Base-by-base conservation (phyloP, 2,329 filamentous ascomycete species). In the Penicillium palitans region DNA sequence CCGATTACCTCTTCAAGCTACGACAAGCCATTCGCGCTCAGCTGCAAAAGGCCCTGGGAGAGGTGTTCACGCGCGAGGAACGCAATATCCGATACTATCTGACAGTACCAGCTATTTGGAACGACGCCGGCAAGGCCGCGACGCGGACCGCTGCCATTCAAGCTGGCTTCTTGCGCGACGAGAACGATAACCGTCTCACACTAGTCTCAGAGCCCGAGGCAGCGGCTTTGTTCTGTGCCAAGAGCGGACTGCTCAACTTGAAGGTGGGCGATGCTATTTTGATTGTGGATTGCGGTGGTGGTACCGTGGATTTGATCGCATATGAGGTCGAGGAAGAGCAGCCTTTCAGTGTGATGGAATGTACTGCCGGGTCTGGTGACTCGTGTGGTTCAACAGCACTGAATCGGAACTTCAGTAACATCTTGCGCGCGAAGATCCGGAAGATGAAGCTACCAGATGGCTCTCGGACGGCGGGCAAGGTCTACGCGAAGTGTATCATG, bases 401-500 rank as follows among this genome's bases (percentile, higher is more conserved):
- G 54, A 99, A 99, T 79, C 87, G 95, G 60, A 98, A 98, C 77
- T 99, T 98, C 74, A 96, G 91, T 80, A 98, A 98, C 78, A 97
- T 99, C 66, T 82, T 98, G 51, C 89, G 95, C 54, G 96, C 93
- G 61, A 98, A 98, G 83, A 98, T 99, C 70, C 86, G 93, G 67
- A 98, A 98, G 83, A 98, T 98, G 95, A 98, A 98, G 79, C 83
- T 99, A 46, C 93, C 95, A 1, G 93, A 98, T 72, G 93, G 93
- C 47, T 97, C 93, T 67, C 96, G 93, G 79, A 98, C 92, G 3
- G 93, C 95, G n/a, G 93, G 93, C 44, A 92, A 93, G 77, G 95
- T 99, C 55, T 98, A 98, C 76, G 93, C 93, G 66, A 98, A 98
- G 81, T 98, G 93, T 76, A 98, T 99, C 78, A 98, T 98, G 93